These are phyloP conservation scores for Lasiodiplodia sp. DNA, from an alignment of 2,329 filamentous ascomycete species.

Conservation along the genomic window DNA sequence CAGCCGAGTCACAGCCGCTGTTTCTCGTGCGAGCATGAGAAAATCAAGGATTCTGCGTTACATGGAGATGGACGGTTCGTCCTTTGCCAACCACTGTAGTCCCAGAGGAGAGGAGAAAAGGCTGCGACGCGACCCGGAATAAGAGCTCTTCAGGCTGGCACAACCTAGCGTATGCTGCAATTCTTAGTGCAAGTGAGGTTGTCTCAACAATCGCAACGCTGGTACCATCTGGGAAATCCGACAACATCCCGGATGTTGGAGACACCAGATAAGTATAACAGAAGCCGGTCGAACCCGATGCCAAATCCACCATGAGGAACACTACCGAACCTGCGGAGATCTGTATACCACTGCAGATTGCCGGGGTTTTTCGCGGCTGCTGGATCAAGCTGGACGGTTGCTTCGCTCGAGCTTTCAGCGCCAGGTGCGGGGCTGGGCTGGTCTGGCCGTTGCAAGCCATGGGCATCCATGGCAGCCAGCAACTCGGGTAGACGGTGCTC, in stretches of 20 bases:
- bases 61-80: not conserved
- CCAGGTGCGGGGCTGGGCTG: not conserved
- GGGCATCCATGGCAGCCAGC: conserved; percentile 72
- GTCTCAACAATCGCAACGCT: conserved; percentile 59
- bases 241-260: conserved; percentile 85
- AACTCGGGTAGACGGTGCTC: conserved; percentile 77
- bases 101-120: not conserved
- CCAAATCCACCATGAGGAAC: conserved; percentile 92
- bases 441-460: conserved; percentile 62
- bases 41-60: conserved; percentile 23
- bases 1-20: conserved; percentile 5
- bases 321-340: conserved; percentile 88
- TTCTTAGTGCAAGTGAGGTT: not conserved
- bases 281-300: conserved; percentile 84
- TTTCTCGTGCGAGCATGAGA: conserved; percentile 5
- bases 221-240: conserved; percentile 78
- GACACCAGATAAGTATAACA: conserved; percentile 83
- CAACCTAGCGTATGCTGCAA: not conserved
- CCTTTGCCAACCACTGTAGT: not conserved
- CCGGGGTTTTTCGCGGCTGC: not conserved
- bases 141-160: not conserved
- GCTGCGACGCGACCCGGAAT: not conserved
- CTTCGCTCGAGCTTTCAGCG: not conserved
- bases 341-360: conserved; percentile 80
- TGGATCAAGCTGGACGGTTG: not conserved